These are phyloP conservation scores for Kwoniella shivajii DNA, from an alignment of 1,284 basidiomycete species.

Conservation along the genomic window DNA sequence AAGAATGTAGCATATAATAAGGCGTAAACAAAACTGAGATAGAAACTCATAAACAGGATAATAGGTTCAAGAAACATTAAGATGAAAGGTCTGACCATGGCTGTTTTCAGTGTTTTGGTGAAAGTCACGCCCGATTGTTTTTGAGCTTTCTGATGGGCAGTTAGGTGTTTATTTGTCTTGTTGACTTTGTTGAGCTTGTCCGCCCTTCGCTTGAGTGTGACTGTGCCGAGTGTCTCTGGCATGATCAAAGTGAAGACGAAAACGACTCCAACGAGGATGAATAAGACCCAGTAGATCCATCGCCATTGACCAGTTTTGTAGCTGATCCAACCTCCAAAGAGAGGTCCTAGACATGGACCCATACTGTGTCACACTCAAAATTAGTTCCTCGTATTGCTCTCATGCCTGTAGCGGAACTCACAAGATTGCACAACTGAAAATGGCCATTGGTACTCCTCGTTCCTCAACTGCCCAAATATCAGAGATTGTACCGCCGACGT, in stretches of 20 bases:
- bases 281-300: conserved; percentile 57
- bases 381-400: background rate
- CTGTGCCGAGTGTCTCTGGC: conserved; percentile 54
- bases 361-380: conserved; percentile 24
- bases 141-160: conserved; percentile 46
- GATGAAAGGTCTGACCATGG: conserved; percentile 52
- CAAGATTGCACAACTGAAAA: conserved; percentile 52
- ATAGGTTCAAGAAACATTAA: conserved; percentile 55
- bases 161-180: conserved; percentile 47
- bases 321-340: conserved; percentile 53
- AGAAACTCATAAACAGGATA: conserved; percentile 56
- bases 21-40: conserved; percentile 57
- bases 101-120: conserved; percentile 44
- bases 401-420: conserved; percentile 11
- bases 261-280: conserved; percentile 48
- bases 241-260: conserved; percentile 42
- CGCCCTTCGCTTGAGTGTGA: conserved; percentile 50
- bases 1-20: conserved; percentile 51
- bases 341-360: conserved; percentile 55
- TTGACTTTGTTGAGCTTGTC: conserved; percentile 49
- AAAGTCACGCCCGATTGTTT: conserved; percentile 11
- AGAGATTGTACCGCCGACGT: conserved; percentile 56
- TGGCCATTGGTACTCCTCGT: conserved; percentile 54
- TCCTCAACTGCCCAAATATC: conserved; percentile 55
- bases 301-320: conserved; percentile 48